Conservation (phyloP, 1,284 basidiomycete species). For the Vanrija humicola region DNA sequence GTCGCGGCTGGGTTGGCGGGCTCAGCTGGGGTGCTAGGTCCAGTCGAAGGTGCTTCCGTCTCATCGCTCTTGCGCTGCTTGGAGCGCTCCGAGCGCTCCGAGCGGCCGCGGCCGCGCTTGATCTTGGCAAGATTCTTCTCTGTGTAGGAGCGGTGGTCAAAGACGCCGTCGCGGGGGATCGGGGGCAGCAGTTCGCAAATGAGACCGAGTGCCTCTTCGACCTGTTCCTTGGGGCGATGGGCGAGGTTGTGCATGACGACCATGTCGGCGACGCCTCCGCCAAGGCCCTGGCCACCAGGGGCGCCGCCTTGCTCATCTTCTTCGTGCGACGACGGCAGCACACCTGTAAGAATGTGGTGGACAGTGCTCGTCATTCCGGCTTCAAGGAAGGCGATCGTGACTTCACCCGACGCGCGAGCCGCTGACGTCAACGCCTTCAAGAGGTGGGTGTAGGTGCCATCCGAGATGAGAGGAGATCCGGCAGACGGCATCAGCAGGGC, state of each 20-base stretch:
- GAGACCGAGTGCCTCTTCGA: conserved; percentile 84
- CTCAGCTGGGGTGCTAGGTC: conserved; percentile 20
- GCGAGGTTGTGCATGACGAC: conserved; percentile 95
- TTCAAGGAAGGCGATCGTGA: conserved; percentile 77
- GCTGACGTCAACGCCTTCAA: conserved; percentile 80
- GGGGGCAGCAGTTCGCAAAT: conserved; percentile 87
- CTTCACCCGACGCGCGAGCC: conserved; percentile 77
- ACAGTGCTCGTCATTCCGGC: conserved; percentile 84
- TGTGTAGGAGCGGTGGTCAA: conserved; percentile 82
- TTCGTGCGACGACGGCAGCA: conserved; percentile 63
- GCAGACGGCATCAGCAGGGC: conserved; percentile 78
- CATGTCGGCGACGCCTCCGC: conserved; percentile 86
- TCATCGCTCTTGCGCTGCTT: conserved; percentile 4
- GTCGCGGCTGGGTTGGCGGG: conserved; percentile 1
- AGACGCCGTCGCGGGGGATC: conserved; percentile 82
- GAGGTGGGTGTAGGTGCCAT: conserved; percentile 82
- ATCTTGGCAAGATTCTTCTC: conserved; percentile 67
- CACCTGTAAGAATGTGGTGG: conserved; percentile 89
- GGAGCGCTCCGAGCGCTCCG: conserved; percentile 19
- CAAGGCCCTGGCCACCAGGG: conserved; percentile 61
- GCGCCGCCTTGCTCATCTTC: conserved; percentile 64
- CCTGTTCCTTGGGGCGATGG: conserved; percentile 91
- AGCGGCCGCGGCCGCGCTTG: conserved; percentile 25
- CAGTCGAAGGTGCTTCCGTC: conserved; percentile 14
- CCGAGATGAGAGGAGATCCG: conserved; percentile 74